These are phyloP conservation scores for Pichia pseudocactophila DNA, from an alignment of 805 yeast species.

Conservation along the genomic window DNA sequence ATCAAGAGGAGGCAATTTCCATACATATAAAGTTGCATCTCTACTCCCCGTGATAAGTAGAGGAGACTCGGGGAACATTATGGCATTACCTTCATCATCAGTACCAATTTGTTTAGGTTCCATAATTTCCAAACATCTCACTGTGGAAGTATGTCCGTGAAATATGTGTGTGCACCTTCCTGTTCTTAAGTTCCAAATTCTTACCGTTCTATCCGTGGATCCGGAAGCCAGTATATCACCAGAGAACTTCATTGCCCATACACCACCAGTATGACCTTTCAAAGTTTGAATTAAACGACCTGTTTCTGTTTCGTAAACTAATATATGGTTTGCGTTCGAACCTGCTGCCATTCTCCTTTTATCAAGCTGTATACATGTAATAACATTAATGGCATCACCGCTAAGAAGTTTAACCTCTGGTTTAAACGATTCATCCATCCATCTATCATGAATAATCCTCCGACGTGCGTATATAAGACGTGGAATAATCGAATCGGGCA, in stretches of 20 bases:
- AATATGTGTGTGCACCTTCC: conserved; percentile 88
- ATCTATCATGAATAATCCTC: conserved; percentile 49
- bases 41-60: conserved; percentile 78
- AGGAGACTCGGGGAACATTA: conserved; percentile 53
- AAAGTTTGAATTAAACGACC: conserved; percentile 58
- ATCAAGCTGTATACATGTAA: conserved; percentile 90
- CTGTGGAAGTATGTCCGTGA: conserved; percentile 87
- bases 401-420: conserved; percentile 61
- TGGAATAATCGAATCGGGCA: conserved; percentile 14
- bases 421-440: conserved; percentile 67
- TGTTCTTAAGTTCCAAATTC: conserved; percentile 84
- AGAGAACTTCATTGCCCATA: conserved; percentile 90
- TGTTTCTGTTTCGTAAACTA: conserved; percentile 67
- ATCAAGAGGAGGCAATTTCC: conserved; percentile 57
- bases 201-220: conserved; percentile 86
- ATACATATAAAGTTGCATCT: conserved; percentile 69
- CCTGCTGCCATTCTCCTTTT: conserved; percentile 87
- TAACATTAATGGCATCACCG: conserved; percentile 68
- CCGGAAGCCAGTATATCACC: conserved; percentile 86
- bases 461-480: conserved; percentile 49
- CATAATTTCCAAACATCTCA: conserved; percentile 79
- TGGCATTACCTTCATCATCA: conserved; percentile 48
- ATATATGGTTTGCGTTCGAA: conserved; percentile 77
- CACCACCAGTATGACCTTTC: conserved; percentile 94
- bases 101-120: conserved; percentile 58